Percentiles rank a stretch among this genome's conserved stretches.
Evolutionary conservation across 306 rosid species (phyloP).

Genomic region (Lathyrus oleraceus): DNA sequence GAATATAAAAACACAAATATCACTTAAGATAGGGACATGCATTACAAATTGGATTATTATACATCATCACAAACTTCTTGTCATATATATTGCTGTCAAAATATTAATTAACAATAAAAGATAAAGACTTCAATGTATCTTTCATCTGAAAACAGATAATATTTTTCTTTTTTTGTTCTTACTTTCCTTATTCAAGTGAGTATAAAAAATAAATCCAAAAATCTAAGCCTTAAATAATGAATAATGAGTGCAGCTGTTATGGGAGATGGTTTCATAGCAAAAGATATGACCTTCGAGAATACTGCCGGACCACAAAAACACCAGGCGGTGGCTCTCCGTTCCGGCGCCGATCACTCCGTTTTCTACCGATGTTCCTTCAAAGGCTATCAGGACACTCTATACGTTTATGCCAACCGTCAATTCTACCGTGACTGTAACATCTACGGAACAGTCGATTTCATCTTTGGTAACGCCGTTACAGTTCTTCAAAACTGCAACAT

Average conservation of each 20-base stretch:
- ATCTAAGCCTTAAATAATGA: background rate
- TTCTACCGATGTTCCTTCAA: constrained; percentile 74
- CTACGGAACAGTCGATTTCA: constrained; percentile 79
- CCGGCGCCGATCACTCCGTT: constrained; percentile 62
- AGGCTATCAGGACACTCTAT: constrained; percentile 83
- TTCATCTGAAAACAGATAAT: background rate
- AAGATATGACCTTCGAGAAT: constrained; percentile 80
- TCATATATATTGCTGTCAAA: too few species aligned
- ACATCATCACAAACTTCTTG: background rate
- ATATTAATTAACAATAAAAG: background rate
- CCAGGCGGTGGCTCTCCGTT: constrained; percentile 81
- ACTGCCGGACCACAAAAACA: constrained; percentile 73
- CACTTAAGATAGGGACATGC: constrained; percentile 18
- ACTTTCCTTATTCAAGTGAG: background rate
- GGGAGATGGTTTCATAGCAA: constrained; percentile 73
- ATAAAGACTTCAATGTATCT: background rate
- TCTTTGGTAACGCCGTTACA: constrained; percentile 57
- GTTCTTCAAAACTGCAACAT: constrained; percentile 74
- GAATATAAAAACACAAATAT: background rate
- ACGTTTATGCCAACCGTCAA: constrained; percentile 65
- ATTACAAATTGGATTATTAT: background rate
- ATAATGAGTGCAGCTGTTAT: constrained; percentile 44
- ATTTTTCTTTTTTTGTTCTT: background rate
- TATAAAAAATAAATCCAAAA: background rate
- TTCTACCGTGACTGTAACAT: constrained; percentile 83